Evolutionary conservation across 2,329 filamentous ascomycete genomes (phyloP).

Genomic region (Beauveria scarabaeidicola): DNA sequence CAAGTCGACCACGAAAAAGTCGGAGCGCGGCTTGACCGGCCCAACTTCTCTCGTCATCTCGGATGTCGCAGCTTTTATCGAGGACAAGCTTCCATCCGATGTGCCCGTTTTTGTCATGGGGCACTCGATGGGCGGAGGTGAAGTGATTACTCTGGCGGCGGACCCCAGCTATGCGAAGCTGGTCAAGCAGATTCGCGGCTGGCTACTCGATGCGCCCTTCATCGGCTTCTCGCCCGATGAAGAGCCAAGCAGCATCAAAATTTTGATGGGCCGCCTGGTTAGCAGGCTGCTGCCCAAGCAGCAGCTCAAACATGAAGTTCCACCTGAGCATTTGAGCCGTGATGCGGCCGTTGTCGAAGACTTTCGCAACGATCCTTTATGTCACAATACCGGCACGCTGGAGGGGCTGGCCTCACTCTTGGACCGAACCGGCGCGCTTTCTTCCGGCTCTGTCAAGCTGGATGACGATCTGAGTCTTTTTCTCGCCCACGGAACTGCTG

Average conservation of each 20-base stretch:
- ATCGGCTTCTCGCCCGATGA: constrained; percentile 60
- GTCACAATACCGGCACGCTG: constrained; percentile 80
- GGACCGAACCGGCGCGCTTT: constrained; percentile 58
- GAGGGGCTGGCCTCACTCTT: constrained; percentile 70
- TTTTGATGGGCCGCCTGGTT: constrained; percentile 58
- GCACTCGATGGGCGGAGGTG: constrained; percentile 83
- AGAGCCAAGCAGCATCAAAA: constrained; percentile 54
- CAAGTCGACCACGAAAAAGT: constrained; percentile 51
- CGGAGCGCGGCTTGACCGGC: constrained; percentile 64
- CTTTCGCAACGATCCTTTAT: constrained; percentile 58
- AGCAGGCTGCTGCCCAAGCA: constrained; percentile 57
- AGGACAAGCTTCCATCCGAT: constrained; percentile 42
- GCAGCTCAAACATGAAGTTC: constrained; percentile 59
- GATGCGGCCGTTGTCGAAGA: constrained; percentile 55
- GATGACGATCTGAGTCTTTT: constrained; percentile 55
- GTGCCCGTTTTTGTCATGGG: constrained; percentile 76
- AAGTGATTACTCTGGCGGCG: constrained; percentile 56
- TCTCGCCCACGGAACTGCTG: constrained; percentile 68
- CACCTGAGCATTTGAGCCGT: constrained; percentile 55
- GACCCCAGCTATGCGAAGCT: constrained; percentile 44
- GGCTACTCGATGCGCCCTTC: constrained; percentile 70
- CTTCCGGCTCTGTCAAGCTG: constrained; percentile 44
- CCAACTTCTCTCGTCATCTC: constrained; percentile 62
- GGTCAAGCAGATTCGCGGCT: constrained; percentile 57
- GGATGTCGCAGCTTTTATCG: constrained; percentile 72